These are phyloP conservation scores for Cercospora zeina DNA, from an alignment of 2,329 filamentous ascomycete genomes.

Conservation along the genomic window DNA sequence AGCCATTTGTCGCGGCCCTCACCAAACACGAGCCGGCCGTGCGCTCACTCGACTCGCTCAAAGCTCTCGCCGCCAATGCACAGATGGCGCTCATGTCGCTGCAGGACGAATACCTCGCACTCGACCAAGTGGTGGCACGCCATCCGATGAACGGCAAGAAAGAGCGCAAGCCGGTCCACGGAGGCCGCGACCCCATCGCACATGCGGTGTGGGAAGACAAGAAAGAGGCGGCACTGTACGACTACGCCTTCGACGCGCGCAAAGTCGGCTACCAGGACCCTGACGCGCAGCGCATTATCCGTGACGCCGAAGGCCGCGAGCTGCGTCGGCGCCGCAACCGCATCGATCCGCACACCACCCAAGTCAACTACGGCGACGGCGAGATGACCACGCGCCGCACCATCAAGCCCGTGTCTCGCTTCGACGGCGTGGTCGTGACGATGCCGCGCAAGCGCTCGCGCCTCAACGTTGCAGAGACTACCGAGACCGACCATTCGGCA, in stretches of 20 bases:
- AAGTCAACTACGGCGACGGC: conserved; percentile 37
- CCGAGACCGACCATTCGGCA: conserved; percentile 16
- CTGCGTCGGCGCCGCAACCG: conserved; percentile 46
- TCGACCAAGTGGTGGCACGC: conserved; percentile 56
- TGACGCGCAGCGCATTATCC: conserved; percentile 53
- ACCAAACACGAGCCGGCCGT: conserved; percentile 46
- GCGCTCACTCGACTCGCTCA: conserved; percentile 56
- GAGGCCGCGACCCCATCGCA: conserved; percentile 50
- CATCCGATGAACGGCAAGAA: conserved; percentile 48
- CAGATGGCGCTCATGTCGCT: conserved; percentile 55
- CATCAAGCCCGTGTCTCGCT: conserved; percentile 36
- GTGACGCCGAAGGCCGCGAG: conserved; percentile 50
- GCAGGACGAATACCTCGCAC: conserved; percentile 60
- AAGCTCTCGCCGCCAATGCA: conserved; percentile 57
- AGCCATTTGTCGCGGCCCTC: conserved; percentile 46
- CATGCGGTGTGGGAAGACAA: conserved; percentile 57
- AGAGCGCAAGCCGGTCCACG: conserved; percentile 54
- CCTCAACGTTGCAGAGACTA: conserved; percentile 17
- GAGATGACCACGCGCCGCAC: conserved; percentile 31
- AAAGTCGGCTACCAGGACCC: conserved; percentile 58
- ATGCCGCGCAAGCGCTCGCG: conserved; percentile 34
- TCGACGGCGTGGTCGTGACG: conserved; percentile 33
- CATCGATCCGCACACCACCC: conserved; percentile 29
- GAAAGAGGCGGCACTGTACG: conserved; percentile 62
- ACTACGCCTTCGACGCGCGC: conserved; percentile 58